Percentiles rank a stretch among this genome's conserved stretches.
Conservation (phyloP, 2,329 filamentous ascomycete genomes). For the Gnomoniopsis sp. region DNA sequence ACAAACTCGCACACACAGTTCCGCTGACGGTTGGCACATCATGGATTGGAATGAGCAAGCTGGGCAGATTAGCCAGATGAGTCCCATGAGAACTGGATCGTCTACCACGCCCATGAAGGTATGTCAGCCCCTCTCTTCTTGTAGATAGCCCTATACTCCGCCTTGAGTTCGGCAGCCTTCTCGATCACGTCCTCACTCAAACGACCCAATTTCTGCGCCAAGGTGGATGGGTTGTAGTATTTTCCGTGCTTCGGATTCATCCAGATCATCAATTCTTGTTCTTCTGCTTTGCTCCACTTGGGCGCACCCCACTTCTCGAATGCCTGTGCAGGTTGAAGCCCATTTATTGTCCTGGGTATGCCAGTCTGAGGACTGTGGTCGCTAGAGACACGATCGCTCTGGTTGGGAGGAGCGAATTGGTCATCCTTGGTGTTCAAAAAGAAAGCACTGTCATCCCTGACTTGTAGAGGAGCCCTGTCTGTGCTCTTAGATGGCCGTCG, state of each 20-base stretch:
- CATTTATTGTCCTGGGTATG: background rate
- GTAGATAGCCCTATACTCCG: slow-evolving; percentile 3
- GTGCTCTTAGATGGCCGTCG: background rate
- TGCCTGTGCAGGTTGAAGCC: background rate
- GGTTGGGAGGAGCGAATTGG: background rate
- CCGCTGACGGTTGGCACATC: too few species aligned
- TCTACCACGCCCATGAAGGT: slow-evolving; percentile 5
- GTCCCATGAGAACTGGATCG: background rate
- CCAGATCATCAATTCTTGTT: background rate
- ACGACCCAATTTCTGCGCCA: slow-evolving; percentile 7
- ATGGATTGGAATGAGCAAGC: background rate
- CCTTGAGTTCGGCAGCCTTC: slow-evolving; percentile 7
- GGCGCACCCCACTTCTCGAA: background rate
- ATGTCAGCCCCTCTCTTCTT: background rate
- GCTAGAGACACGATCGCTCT: background rate
- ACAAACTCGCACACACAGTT: too few species aligned
- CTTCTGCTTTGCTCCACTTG: slow-evolving; percentile 6
- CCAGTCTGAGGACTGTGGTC: background rate
- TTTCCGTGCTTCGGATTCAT: background rate
- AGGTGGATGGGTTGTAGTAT: slow-evolving; percentile 1
- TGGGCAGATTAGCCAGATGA: background rate
- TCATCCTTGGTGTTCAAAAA: background rate
- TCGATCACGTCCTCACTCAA: slow-evolving; percentile 3
- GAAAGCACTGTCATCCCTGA: background rate
- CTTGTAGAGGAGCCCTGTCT: background rate